These are phyloP conservation scores for Rhododendron vialii DNA, from an alignment of 148 eudicot genomes.

Conservation along the genomic window DNA sequence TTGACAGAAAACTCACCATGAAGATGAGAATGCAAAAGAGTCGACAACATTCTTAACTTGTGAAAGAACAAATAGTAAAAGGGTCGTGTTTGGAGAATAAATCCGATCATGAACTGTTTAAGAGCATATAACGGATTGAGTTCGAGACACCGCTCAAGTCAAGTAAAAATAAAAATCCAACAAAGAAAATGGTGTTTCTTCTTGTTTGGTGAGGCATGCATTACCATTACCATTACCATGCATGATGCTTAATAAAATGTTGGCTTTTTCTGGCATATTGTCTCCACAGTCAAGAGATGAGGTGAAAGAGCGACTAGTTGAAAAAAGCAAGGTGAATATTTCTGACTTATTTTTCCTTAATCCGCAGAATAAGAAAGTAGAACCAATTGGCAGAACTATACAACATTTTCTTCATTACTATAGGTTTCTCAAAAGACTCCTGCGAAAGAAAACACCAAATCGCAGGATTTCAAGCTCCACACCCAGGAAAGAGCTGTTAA, in stretches of 20 bases:
- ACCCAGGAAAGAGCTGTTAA: slow-evolving; percentile 66
- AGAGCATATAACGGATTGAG: not conserved
- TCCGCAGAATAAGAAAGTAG: not conserved
- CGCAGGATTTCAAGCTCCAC: slow-evolving; percentile 56
- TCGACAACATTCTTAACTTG: not conserved
- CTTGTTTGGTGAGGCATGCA: not conserved
- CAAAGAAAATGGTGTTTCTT: not conserved
- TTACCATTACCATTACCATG: not conserved
- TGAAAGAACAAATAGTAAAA: not conserved
- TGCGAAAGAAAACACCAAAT: slow-evolving; percentile 54
- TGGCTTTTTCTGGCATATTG: not conserved
- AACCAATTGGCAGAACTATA: not conserved
- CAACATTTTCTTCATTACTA: not conserved
- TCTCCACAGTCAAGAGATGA: slow-evolving; percentile 12
- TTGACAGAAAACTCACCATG: not conserved
- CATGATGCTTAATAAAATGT: not conserved
- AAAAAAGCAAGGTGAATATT: not conserved
- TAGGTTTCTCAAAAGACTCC: slow-evolving; percentile 32
- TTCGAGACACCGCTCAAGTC: not conserved
- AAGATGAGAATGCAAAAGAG: not conserved
- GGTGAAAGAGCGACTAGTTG: slow-evolving; percentile 3
- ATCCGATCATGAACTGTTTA: not conserved
- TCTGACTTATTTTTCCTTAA: not conserved
- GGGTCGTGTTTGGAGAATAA: not conserved
- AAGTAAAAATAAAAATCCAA: not conserved